A percentile compares a stretch with the other conserved stretches of the same genome.
phyloP scores from a whole-genome alignment of 495 filamentous ascomycete genomes.

The Tuber brumale region DNA sequence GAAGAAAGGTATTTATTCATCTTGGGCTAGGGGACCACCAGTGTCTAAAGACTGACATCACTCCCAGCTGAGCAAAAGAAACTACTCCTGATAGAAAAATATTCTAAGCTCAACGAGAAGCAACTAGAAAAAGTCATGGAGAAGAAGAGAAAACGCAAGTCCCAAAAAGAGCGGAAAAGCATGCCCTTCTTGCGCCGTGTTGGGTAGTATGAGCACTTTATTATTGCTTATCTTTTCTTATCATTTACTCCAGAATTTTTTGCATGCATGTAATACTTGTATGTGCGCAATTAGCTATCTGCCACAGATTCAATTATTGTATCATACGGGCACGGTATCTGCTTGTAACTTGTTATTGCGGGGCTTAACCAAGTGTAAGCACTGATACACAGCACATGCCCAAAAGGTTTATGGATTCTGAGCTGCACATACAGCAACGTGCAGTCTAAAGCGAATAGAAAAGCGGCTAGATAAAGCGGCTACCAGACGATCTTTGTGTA shows the following conservation, averaged over 20 bases:
- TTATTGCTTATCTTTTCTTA: not conserved
- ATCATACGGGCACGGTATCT: not conserved
- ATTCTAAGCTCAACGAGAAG: slow-evolving; percentile 68
- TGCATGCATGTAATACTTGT: not conserved
- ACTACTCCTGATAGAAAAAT: slow-evolving; percentile 68
- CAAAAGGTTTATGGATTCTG: not conserved
- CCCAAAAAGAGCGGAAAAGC: slow-evolving; percentile 40
- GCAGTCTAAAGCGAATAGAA: not conserved
- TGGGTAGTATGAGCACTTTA: slow-evolving; percentile 9
- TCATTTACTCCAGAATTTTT: not conserved
- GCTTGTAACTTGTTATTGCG: not conserved
- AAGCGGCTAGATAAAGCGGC: not conserved
- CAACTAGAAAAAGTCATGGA: slow-evolving; percentile 75
- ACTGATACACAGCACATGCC: not conserved
- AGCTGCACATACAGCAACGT: not conserved
- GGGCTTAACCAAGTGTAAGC: not conserved
- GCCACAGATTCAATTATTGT: not conserved
- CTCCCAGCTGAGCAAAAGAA: slow-evolving; percentile 71
- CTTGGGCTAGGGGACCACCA: not conserved
- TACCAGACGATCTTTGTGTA: not conserved
- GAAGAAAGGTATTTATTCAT: slow-evolving; percentile 53
- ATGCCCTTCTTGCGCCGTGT: slow-evolving; percentile 33
- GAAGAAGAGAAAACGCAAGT: slow-evolving; percentile 60
- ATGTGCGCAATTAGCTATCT: not conserved
- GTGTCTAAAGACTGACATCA: slow-evolving; percentile 5